Evolutionary conservation across 2,329 filamentous ascomycete genomes (phyloP), one percentile per base, ranked within the genome.

Genomic region (Talaromyces marneffei): DNA sequence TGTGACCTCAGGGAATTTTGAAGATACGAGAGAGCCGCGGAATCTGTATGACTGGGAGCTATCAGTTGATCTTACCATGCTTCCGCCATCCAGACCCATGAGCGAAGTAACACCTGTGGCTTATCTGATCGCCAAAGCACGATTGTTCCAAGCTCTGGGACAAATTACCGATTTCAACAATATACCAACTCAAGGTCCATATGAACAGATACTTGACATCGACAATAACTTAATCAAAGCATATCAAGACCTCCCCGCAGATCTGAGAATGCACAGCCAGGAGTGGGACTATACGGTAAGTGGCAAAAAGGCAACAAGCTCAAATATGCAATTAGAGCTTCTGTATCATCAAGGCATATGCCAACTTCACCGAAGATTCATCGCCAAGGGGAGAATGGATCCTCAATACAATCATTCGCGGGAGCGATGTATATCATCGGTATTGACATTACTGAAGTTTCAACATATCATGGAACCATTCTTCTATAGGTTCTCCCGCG

Each of bases 331-430:
- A 5, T 27, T 61, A 29, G 52, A 50, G 18, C 18, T 55, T 18
- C 23, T 97, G 4, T 96, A 92, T 71, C 87, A 95, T 65, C 96
- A 96, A 76, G 89, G 92, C n/a, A 83, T 95, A 68, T 95, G 91
- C 68, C 84, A 96, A 23, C 83, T 99, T 42, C 94, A 99, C 74
- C 85, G 92, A 55, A 92, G 92, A 65, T 97, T 93, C 72, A 83
- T 96, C 62, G 81, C 85, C 12, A 84, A 87, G 61, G 90, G 91
- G 5, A 82, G 89, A 55, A 84, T 89, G 62, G 93, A 93, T 67
- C 80, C 89, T 9, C 85, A 91, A 8, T 97, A 95, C 70, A 85
- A 87, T 9, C 90, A 94, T 70, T 96, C 92, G 2, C 85, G 93
- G 89, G 92, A 1, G 90, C 91, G 0, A 82, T 97, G 80, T 87